A percentile compares a stretch with the other conserved stretches of the same genome.
Evolutionary conservation across 116 monocot species (phyloP).

Genomic region (Dioscorea cayenensis): DNA sequence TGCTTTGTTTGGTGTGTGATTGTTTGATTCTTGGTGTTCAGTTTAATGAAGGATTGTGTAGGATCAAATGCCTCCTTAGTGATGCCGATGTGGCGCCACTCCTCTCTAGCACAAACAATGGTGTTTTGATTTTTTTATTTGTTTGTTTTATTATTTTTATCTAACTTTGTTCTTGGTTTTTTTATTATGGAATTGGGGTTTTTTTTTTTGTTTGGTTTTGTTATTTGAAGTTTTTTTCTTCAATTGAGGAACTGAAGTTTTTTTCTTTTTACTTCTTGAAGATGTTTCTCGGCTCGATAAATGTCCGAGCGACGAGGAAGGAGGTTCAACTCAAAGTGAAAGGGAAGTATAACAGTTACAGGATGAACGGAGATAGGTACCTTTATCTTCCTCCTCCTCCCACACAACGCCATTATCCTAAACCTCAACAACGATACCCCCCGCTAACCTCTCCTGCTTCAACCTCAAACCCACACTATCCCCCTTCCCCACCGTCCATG

Average conservation of each 20-base stretch:
- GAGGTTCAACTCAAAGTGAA: conserved; percentile 93
- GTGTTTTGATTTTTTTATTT: conserved; percentile 18
- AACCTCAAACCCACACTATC: too few relatives aligned
- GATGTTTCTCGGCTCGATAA: conserved; percentile 88
- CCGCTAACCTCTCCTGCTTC: too few relatives aligned
- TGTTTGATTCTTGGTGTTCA: conserved; percentile 5
- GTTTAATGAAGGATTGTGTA: conserved; percentile 68
- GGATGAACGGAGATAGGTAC: background rate
- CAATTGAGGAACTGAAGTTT: too few relatives aligned
- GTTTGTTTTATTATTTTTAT: too few relatives aligned
- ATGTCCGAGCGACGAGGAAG: conserved; percentile 71
- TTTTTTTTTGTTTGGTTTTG: too few relatives aligned
- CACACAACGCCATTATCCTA: too few relatives aligned
- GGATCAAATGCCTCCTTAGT: conserved; percentile 44
- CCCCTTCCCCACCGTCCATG: too few relatives aligned
- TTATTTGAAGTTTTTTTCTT: too few relatives aligned
- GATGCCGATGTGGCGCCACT: conserved; percentile 69
- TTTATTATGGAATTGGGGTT: background rate
- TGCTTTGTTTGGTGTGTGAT: background rate
- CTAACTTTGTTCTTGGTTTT: background rate
- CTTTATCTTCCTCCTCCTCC: too few relatives aligned
- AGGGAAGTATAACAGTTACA: conserved; percentile 94
- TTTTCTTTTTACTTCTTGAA: conserved; percentile 42
- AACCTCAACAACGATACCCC: too few relatives aligned
- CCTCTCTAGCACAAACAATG: conserved; percentile 74